Evolutionary conservation across 108 stramenopile species (phyloP), one percentile per base, ranked within the genome.

Genomic region (Chaetoceros tenuissimus): DNA sequence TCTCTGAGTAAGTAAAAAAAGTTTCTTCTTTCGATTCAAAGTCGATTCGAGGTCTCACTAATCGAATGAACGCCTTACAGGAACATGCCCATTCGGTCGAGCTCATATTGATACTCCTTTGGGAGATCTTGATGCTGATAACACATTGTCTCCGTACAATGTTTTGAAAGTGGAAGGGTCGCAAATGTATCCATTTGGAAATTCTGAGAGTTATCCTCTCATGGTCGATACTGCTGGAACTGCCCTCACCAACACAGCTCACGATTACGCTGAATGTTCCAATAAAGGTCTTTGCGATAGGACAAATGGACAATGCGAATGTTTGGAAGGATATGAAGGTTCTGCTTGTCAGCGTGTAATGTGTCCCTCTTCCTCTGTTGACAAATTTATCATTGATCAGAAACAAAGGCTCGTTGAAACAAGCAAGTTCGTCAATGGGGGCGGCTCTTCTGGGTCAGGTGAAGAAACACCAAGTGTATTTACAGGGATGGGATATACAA

Each of bases 241-340:
- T 59, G 46, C 46, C 22, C 48, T 78, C 16, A 31, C 61, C 17
- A 63, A 82, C 55, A 67, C 71, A 24, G 89, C 80, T 13, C 89
- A 87, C 59, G 74, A 78, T 44, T 78, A 81, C 46, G 64, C 78
- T 24, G 84, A 87, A 59, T 91, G 89, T 75, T 84, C 84, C 28
- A 75, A 83, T 66, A 87, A 85, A 71, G 90, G 91, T 43, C 49
- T 78, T 47, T 93, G 91, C 65, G 87, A 90, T 61, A 75, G 82
- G 21, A 40, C 21, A 21, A 59, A 65, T 27, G 91, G 91, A 27
- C 53, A 74, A 58, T 93, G 91, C 66, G 66, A 77, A 51, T 93
- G 91, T 71, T 84, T 84, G 63, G 72, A 68, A 43, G 85, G 85
- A 29, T 93, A 89, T 75, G 82, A 85, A 44, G 91, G 91, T 46